A percentile compares a stretch with the other conserved stretches of the same genome.
Conservation (phyloP, 1,284 basidiomycete genomes). For the Cerioporus squamosus region DNA sequence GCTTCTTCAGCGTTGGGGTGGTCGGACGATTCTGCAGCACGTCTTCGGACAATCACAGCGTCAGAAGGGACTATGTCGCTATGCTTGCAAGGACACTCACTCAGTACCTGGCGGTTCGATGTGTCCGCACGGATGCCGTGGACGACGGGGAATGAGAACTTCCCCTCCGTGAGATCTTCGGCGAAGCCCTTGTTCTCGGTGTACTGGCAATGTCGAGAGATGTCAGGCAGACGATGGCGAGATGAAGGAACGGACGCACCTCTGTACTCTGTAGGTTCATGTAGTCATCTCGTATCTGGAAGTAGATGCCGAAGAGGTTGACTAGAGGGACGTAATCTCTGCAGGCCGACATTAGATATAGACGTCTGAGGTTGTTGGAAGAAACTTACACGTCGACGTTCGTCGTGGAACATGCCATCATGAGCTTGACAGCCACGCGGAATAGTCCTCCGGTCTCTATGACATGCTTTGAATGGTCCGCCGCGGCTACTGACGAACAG, state of each 20-base stretch:
- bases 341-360: background rate
- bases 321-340: slow-evolving; percentile 95
- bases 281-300: slow-evolving; percentile 97
- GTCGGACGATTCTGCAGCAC: slow-evolving; percentile 89
- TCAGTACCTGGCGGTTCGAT: slow-evolving; percentile 79
- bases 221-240: background rate
- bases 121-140: slow-evolving; percentile 83
- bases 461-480: slow-evolving; percentile 1
- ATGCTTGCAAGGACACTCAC: slow-evolving; percentile 46
- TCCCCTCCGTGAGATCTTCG: slow-evolving; percentile 95
- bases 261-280: slow-evolving; percentile 92
- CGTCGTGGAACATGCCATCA: slow-evolving; percentile 87
- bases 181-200: slow-evolving; percentile 92
- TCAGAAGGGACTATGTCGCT: slow-evolving; percentile 7
- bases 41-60: slow-evolving; percentile 50
- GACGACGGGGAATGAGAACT: slow-evolving; percentile 95
- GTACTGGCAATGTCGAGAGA: slow-evolving; percentile 53
- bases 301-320: slow-evolving; percentile 93
- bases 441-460: slow-evolving; percentile 96
- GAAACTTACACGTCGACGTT: slow-evolving; percentile 59
- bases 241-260: slow-evolving; percentile 43
- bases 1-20: slow-evolving; percentile 78
- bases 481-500: no score
- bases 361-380: background rate
- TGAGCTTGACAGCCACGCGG: slow-evolving; percentile 91